A percentile compares a stretch with the other conserved stretches of the same genome.
phyloP scores from a whole-genome alignment of 805 yeast species.

The Kodamaea sagamina region DNA sequence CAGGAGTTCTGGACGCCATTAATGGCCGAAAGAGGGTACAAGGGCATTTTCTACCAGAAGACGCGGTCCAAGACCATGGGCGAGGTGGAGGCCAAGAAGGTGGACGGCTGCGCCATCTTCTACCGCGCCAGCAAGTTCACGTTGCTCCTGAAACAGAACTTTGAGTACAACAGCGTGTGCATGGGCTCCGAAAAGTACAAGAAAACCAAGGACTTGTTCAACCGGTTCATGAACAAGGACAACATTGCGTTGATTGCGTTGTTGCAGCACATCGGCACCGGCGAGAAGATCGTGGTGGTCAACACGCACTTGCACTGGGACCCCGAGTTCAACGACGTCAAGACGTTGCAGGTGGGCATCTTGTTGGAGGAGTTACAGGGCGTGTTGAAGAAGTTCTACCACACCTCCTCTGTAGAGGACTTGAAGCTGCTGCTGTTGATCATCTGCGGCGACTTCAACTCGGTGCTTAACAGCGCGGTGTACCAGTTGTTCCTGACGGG shows the following conservation, averaged over 20 bases:
- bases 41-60: constrained; percentile 80
- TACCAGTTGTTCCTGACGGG: constrained; percentile 87
- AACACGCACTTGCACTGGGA: constrained; percentile 99
- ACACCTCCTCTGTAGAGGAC: constrained; percentile 49
- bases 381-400: constrained; percentile 52
- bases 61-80: constrained; percentile 91
- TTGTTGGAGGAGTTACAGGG: constrained; percentile 82
- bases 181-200: constrained; percentile 83
- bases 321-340: constrained; percentile 94
- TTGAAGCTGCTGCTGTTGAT: constrained; percentile 69
- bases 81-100: constrained; percentile 78
- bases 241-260: constrained; percentile 80
- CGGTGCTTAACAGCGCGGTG: constrained; percentile 84
- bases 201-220: constrained; percentile 91
- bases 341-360: constrained; percentile 92
- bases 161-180: constrained; percentile 83
- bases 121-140: constrained; percentile 70
- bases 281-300: constrained; percentile 70
- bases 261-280: constrained; percentile 71
- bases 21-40: constrained; percentile 73
- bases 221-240: constrained; percentile 94
- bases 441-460: constrained; percentile 95
- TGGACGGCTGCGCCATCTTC: constrained; percentile 98
- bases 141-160: constrained; percentile 65
- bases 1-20: constrained; percentile 85